phyloP scores from a whole-genome alignment of 768 basidiomycete genomes.

The Lenzites betulinus region DNA sequence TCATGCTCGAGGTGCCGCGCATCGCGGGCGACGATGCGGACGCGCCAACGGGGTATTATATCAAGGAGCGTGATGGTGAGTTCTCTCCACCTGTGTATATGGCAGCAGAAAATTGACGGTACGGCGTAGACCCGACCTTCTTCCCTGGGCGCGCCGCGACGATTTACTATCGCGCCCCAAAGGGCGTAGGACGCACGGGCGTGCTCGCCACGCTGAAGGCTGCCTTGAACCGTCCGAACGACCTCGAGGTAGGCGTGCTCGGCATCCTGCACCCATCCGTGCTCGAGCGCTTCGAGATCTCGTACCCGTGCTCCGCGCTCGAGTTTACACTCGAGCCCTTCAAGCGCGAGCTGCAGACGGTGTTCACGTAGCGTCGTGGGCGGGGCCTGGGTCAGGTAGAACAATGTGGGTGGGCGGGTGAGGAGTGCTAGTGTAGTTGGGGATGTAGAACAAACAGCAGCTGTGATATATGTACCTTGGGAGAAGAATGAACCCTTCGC shows the following conservation, averaged over 20 bases:
- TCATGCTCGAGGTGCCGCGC: slow-evolving; percentile 88
- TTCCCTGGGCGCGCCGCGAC: slow-evolving; percentile 95
- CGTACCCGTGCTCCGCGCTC: slow-evolving; percentile 90
- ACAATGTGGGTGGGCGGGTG: neutral
- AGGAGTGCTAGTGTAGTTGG: neutral
- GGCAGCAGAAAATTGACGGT: neutral
- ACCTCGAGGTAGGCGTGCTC: slow-evolving; percentile 82
- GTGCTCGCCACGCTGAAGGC: slow-evolving; percentile 45
- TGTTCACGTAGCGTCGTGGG: slow-evolving; percentile 21
- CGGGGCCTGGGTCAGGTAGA: neutral
- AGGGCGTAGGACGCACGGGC: slow-evolving; percentile 25
- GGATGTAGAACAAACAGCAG: neutral
- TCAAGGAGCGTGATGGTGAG: slow-evolving; percentile 83
- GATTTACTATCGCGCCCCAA: slow-evolving; percentile 77
- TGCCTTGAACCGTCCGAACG: slow-evolving; percentile 45
- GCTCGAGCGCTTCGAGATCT: slow-evolving; percentile 90
- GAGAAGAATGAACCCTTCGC: neutral
- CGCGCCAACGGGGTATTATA: slow-evolving; percentile 83
- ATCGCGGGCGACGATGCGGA: slow-evolving; percentile 59
- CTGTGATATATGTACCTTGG: slow-evolving; percentile 6
- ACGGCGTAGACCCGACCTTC: slow-evolving; percentile 76
- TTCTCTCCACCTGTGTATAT: slow-evolving; percentile 4
- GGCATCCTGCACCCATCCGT: slow-evolving; percentile 94
- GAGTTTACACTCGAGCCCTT: slow-evolving; percentile 97
- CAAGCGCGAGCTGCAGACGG: slow-evolving; percentile 53